Base-by-base conservation (phyloP, 441 rosid genomes). In the Cnidoscolus chayamansa region DNA sequence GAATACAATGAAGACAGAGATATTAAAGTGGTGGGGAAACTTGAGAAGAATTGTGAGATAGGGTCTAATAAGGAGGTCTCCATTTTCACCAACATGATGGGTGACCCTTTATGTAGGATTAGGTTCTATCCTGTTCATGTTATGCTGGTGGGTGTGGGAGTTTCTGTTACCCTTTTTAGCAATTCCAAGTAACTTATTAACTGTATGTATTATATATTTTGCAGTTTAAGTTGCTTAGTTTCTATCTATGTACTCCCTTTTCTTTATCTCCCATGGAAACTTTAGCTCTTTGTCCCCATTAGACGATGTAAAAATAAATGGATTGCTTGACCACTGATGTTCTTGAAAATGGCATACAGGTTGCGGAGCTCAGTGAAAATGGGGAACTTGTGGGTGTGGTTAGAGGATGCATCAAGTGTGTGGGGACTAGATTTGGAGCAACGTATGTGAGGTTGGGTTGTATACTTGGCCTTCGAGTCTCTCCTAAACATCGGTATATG, bases 311-410 rank as follows among this genome's bases (percentile, higher is more conserved):
- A 56, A 6, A 30, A 60, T 61, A 35, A 59, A 62, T 67, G n/a
- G 57, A 47, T 37, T 61, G 32, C 56, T 65, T 40, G 70, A 17
- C 15, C 73, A 49, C 58, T 60, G 7, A 67, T 71, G 65, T 70
- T 76, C 56, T 51, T 72, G 68, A 70, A 68, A 68, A 67, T 80
- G 82, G 79, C 72, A 74, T 58, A 48, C 86, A 88, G 92, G 87
- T 88, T 10, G 92, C 89, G 2, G 89, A 84, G 83, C 76, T 81
- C 83, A 77, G 53, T 0, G 84, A 74, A 72, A 84, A 72, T 71
- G 82, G 89, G 82, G 88, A 83, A 78, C 80, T 86, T 68, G 91
- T 86, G 54, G 91, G 91, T 54, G 86, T 84, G 30, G 83, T 88
- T 31, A 77, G 84, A 80, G 89, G 92, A 51, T 88, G 92, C 84